Base-by-base conservation (phyloP, 495 filamentous ascomycete genomes). In the Peziza echinospora region DNA sequence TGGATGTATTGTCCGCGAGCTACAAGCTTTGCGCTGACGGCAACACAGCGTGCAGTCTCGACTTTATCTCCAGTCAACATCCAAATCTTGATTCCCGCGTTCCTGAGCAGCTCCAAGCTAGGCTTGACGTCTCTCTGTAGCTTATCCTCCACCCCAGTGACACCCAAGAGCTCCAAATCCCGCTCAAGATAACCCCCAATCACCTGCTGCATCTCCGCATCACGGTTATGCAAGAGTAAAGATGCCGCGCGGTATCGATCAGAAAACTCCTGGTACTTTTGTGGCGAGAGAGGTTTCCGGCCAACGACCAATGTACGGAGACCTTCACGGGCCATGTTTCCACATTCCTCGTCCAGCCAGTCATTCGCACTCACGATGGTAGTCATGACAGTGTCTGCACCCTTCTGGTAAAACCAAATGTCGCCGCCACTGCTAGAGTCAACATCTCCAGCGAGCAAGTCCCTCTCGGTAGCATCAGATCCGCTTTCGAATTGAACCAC, bases 21-120 rank as follows among this genome's bases (percentile, higher is more conserved):
- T n/a, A 99, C 87, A 19, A 99, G 68, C 63, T 93, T 94, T 17
- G 86, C 79, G 53, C 77, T 84, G 25, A 99, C 82, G 13, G 91
- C 91, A 6, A 99, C 87, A 62, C 91, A 99, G 24, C 87, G 77
- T 10, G 91, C 91, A 23, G 91, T 99, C 62, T 99, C 91, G 1
- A 94, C 84, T 63, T 99, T 99, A 67, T 99, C 91, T 24, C 91
- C 91, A 0, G 91, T 99, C 55, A 99, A 67, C 91, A 99, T 99
- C 91, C 91, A 99, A 47, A 96, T 93, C 64, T 93, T 94, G 59
- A 99, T 83, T n/a, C 91, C 91, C 7, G 91, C 91, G 59, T 99
- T 96, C 49, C 91, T 81, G 39, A 99, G 75, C 11, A 96, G 70
- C 57, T 99, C 91, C 5, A 99, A 71, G 1, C 82, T 87, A 3